Conservation (phyloP, 106 monocot genomes). For the Alisma plantagoaquatica region DNA sequence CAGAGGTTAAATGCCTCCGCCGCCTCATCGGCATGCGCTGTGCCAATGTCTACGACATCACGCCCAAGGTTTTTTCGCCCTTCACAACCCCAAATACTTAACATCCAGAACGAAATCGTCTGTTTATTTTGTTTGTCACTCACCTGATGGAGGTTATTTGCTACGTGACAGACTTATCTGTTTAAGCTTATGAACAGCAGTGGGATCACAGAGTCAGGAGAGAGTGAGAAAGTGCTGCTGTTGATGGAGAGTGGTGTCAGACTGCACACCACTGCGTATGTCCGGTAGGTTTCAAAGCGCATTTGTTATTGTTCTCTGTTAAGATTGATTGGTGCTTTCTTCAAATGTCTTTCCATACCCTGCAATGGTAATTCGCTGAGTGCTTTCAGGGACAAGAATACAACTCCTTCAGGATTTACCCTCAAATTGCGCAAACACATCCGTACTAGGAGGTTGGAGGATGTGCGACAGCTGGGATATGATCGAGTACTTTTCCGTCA, state of each 20-base stretch:
- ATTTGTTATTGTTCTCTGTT: background rate
- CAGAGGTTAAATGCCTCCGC: constrained; percentile 97
- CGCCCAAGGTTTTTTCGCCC: constrained; percentile 65
- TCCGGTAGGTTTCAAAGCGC: constrained; percentile 25
- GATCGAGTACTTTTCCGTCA: too few species aligned
- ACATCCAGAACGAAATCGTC: too few species aligned
- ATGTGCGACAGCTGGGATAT: constrained; percentile 94
- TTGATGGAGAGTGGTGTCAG: constrained; percentile 95
- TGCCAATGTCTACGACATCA: constrained; percentile 96
- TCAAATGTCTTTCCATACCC: background rate
- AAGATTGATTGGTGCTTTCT: background rate
- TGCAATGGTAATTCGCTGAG: too few species aligned
- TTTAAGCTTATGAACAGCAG: constrained; percentile 99
- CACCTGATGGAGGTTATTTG: too few species aligned
- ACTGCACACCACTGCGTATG: constrained; percentile 89
- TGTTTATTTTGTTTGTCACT: too few species aligned
- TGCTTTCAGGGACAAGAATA: constrained; percentile 71
- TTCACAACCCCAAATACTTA: background rate
- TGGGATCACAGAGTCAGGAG: constrained; percentile 92
- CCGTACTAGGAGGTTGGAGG: constrained; percentile 84
- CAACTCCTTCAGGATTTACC: constrained; percentile 96
- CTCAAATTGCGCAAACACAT: constrained; percentile 93
- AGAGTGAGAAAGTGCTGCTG: constrained; percentile 91
- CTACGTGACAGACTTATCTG: constrained; percentile 84
- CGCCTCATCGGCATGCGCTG: constrained; percentile 96